Base-by-base conservation (phyloP, 164 flowering plant species). In the Tinospora cordifolia region DNA sequence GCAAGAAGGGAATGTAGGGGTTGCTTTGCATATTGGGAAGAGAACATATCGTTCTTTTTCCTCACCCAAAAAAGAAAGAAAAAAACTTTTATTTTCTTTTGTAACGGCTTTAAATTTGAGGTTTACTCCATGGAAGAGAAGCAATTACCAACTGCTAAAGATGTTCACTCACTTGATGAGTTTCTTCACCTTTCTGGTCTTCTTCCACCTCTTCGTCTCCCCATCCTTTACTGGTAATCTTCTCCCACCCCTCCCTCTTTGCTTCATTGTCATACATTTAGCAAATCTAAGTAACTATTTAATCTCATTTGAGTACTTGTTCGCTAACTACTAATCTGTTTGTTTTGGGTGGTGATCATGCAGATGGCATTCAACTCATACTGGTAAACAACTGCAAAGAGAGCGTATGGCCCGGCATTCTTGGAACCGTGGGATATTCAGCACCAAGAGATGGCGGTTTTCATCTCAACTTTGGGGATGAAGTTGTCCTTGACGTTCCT, bases 371-470 rank as follows among this genome's bases (percentile, higher is more conserved):
- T 40, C 78, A 84, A 71, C 82, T 88, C 72, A 80, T 86, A 69
- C 22, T 85, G 49, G 84, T 83, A 12, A 88, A 88, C 85, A 84
- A 87, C 81, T 88, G 93, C 79, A 80, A 77, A 65, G 81, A 77
- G 51, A 83, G 82, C 74, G 74, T 88, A 57, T 88, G 93, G 93
- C 90, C 90, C 0, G 93, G 91, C 19, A 80, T 91, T 1, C 91
- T 87, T 0, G 97, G 93, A 19, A 77, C 84, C 27, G 90, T 91
- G 13, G 97, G 98, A 24, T 88, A 89, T 6, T 60, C 76, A 0
- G 74, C 84, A 10, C 93, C 82, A 0, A 77, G 79, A 30, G 79
- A 86, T 30, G 98, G 98, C 1, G 97, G 98, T 59, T 89, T 94
- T 78, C 89, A 75, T 38, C 86, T 90, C 24, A 73, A 73, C 58